Conservation (phyloP, 129 eudicot genomes). For the Arctium minus region DNA sequence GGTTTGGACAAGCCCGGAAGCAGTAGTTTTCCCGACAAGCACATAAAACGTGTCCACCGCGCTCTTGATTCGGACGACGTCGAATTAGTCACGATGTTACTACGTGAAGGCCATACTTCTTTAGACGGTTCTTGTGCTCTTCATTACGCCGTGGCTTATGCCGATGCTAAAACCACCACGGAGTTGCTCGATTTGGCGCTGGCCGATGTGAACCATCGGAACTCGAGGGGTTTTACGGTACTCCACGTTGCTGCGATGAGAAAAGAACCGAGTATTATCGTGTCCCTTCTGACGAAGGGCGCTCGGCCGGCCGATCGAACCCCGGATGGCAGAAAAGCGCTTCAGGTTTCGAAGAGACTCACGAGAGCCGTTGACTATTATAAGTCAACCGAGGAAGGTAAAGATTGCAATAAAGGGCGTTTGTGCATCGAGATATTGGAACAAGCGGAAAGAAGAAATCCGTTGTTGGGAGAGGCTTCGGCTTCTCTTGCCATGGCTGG, state of each 20-base stretch:
- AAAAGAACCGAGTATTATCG: constrained; percentile 90
- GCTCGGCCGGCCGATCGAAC: constrained; percentile 84
- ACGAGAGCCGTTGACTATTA: constrained; percentile 69
- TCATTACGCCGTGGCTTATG: constrained; percentile 93
- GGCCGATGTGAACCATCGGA: constrained; percentile 79
- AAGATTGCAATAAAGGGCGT: constrained; percentile 70
- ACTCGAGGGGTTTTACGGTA: constrained; percentile 71
- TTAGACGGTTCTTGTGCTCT: constrained; percentile 89
- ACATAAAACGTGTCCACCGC: constrained; percentile 88
- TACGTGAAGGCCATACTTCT: constrained; percentile 78
- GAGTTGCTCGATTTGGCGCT: constrained; percentile 88
- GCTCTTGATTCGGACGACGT: constrained; percentile 96
- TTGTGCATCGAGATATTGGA: constrained; percentile 94
- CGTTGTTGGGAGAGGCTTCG: constrained; percentile 93
- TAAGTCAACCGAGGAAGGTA: constrained; percentile 62
- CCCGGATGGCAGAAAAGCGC: constrained; percentile 83
- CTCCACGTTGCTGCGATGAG: constrained; percentile 91
- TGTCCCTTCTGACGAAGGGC: constrained; percentile 88
- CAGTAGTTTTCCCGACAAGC: constrained; percentile 64
- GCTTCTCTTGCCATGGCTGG: constrained; percentile 94
- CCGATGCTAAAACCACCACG: constrained; percentile 82
- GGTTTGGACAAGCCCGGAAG: constrained; percentile 59
- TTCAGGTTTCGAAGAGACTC: constrained; percentile 83
- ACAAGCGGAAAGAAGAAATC: constrained; percentile 94
- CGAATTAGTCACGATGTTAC: constrained; percentile 79